A percentile compares a stretch with the other conserved stretches of the same genome.
Conservation (phyloP, 2,329 filamentous ascomycete genomes). For the Volutella citrinella region DNA sequence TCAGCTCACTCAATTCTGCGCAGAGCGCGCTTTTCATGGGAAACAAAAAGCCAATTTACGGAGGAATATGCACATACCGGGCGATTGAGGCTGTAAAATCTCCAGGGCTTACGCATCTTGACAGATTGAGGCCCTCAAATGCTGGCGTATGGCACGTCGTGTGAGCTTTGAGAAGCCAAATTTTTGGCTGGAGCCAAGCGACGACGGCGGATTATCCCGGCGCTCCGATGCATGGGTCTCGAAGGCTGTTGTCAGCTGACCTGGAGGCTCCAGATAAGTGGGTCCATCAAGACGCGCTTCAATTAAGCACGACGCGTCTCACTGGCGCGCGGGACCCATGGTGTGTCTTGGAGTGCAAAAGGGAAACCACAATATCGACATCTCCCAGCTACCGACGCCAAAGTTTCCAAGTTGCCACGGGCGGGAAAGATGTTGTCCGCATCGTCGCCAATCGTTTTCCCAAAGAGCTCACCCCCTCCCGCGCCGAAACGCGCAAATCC, state of each 20-base stretch:
- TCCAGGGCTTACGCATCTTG: conserved; percentile 53
- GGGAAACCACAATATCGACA: background rate
- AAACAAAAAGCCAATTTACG: conserved; percentile 4
- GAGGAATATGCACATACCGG: conserved; percentile 47
- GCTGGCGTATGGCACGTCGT: conserved; percentile 23
- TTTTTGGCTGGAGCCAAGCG: conserved; percentile 26
- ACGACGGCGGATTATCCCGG: conserved; percentile 27
- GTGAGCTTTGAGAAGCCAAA: conserved; percentile 26
- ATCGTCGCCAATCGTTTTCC: conserved; percentile 58
- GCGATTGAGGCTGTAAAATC: conserved; percentile 65
- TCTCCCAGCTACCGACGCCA: no score
- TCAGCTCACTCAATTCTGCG: conserved; percentile 16
- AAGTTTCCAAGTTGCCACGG: no score
- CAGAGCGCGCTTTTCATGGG: conserved; percentile 1
- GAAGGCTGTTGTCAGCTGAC: conserved; percentile 16
- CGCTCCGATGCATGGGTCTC: conserved; percentile 13
- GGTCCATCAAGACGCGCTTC: no score
- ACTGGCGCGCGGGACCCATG: no score
- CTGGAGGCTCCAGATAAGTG: conserved; percentile 13
- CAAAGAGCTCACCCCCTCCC: conserved; percentile 44
- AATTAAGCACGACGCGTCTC: conserved; percentile 1
- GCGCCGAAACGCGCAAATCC: conserved; percentile 34
- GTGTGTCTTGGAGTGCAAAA: no score
- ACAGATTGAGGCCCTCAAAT: conserved; percentile 26
- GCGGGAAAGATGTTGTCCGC: conserved; percentile 55